Percentiles rank a stretch among this genome's conserved stretches.
Evolutionary conservation across 2,329 filamentous ascomycete genomes (phyloP).

Genomic region (Penicillium glabrum): DNA sequence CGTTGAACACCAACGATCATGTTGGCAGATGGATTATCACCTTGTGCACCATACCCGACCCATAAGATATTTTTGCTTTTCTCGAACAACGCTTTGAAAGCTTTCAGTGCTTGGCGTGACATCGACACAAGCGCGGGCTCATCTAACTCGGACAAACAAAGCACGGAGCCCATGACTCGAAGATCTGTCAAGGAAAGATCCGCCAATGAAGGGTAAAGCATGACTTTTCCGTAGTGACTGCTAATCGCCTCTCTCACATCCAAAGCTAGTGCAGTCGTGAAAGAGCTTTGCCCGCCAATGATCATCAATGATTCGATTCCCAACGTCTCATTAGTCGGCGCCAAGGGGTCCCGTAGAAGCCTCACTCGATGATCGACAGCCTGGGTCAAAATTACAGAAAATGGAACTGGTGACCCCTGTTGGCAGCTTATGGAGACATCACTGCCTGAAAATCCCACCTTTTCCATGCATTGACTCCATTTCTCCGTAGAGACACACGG

Average conservation of each 20-base stretch:
- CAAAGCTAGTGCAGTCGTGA: slow-evolving; percentile 6
- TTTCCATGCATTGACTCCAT: slow-evolving; percentile 35
- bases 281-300: slow-evolving; percentile 13
- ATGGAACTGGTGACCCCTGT: slow-evolving; percentile 3
- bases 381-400: slow-evolving; percentile 32
- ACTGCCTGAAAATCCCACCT: slow-evolving; percentile 35
- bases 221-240: slow-evolving; percentile 10
- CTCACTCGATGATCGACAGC: slow-evolving; percentile 32
- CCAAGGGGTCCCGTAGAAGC: slow-evolving; percentile 29
- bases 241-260: slow-evolving; percentile 7
- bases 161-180: slow-evolving; percentile 20
- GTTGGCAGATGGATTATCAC: slow-evolving; percentile 20
- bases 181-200: slow-evolving; percentile 10
- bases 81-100: slow-evolving; percentile 23
- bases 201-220: slow-evolving; percentile 3
- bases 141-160: slow-evolving; percentile 28
- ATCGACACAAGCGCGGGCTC: slow-evolving; percentile 25
- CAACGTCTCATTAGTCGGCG: not conserved
- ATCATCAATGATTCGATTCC: slow-evolving; percentile 15
- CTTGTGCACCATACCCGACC: slow-evolving; percentile 23
- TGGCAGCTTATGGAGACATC: slow-evolving; percentile 11
- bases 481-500: slow-evolving; percentile 27
- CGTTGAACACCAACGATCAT: slow-evolving; percentile 24
- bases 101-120: slow-evolving; percentile 18
- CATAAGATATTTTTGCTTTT: slow-evolving; percentile 24